A percentile compares a stretch with the other conserved stretches of the same genome.
Evolutionary conservation across 352 stramenopile species (phyloP).

Genomic region (Aphanomyces astaci): DNA sequence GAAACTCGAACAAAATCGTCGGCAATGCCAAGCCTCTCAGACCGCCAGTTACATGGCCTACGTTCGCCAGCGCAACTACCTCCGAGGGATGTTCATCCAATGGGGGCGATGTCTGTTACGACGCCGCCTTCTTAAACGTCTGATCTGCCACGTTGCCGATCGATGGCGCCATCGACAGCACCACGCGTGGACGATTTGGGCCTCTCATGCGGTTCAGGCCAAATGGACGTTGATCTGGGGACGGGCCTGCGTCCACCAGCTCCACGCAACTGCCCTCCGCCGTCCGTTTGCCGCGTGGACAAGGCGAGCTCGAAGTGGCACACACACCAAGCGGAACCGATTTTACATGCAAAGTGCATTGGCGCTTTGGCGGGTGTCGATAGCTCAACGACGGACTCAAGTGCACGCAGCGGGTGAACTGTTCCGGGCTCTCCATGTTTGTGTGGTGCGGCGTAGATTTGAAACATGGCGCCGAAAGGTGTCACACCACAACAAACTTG

Average conservation of each 20-base stretch:
- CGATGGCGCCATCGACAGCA: background rate
- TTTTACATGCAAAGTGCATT: background rate
- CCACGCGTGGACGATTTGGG: background rate
- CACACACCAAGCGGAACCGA: background rate
- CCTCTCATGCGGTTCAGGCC: background rate
- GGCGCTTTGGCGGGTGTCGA: background rate
- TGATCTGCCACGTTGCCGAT: background rate
- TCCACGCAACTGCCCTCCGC: background rate
- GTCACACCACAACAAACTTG: background rate
- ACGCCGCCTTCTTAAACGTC: background rate
- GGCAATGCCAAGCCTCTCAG: conserved; percentile 13
- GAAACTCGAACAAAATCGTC: background rate
- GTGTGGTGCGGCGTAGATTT: background rate
- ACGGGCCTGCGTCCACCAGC: background rate
- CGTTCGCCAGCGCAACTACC: background rate
- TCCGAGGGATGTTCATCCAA: background rate
- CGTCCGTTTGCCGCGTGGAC: background rate
- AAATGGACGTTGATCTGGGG: background rate
- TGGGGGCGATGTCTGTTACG: background rate
- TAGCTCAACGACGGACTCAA: background rate
- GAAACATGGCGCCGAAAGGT: background rate
- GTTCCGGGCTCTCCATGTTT: background rate
- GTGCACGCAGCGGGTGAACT: background rate
- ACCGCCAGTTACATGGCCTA: background rate
- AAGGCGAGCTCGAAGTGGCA: background rate